Base-by-base conservation (phyloP, 148 eudicot species). In the Rhododendron simsii region DNA sequence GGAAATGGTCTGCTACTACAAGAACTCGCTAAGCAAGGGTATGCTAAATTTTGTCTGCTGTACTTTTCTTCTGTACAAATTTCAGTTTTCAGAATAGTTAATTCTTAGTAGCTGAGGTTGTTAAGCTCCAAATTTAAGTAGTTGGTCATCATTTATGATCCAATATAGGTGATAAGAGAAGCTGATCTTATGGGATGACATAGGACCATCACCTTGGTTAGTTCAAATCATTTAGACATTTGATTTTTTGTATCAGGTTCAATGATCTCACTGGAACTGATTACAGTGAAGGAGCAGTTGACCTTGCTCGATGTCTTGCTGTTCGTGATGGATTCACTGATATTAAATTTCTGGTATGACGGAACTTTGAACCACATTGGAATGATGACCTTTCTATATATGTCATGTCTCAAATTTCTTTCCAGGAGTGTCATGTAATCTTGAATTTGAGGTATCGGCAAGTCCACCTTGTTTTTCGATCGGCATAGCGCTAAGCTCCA, bases 1-100 rank as follows among this genome's bases (percentile, higher is more conserved):
- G 99, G 99, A 86, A 98, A 98, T 76, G 99, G 99, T 87, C 86
- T 98, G 90, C 98, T 98, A 83, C 98, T 98, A 59, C 99, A 98
- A 86, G 98, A 98, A 88, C 95, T 98, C 86, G 93, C 98, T 81
- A 98, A 93, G 92, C 98, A 89, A 63, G 99, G 99, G 99, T 98
- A 94, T 75, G 18, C 21, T 39, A 37, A 39, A 71, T 83, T 81
- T 77, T 26, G 0, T 63, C 37, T 53, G 63, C 61, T 18, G 55
- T 14, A 21, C 8, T 13, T 35, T 63, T 84, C 33, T 84, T 76
- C 23, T 53, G 26, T 30, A 37, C n/a, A 15, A 74, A 39, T 61
- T 30, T 50, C 53, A 69, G 63, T 16, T 53, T 35, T 26, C 39
- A 48, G 51, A 73, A 73, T 41, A 53, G 11, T 82, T 73, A 28